Conservation (phyloP, 2,329 filamentous ascomycete genomes). For the Calonectria ilicicola region DNA sequence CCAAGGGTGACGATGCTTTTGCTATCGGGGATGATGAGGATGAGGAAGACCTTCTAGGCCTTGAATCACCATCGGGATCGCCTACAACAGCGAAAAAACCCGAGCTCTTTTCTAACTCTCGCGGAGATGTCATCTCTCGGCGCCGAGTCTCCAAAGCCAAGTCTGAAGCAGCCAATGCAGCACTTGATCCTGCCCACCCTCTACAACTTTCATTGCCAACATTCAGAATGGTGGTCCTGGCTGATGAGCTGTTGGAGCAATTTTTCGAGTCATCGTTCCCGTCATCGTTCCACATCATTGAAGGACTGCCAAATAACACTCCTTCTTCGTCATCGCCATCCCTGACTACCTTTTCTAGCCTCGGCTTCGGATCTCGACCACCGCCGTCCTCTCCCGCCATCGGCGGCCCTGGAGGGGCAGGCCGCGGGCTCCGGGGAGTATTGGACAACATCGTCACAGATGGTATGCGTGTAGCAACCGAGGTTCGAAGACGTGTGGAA, state of each 20-base stretch:
- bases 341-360: constrained; percentile 86
- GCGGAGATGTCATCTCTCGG: constrained; percentile 36
- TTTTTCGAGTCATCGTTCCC: constrained; percentile 98
- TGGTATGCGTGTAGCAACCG: constrained; percentile 94
- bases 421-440: constrained; percentile 87
- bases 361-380: constrained; percentile 65
- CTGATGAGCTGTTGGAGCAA: constrained; percentile 93
- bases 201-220: constrained; percentile 96
- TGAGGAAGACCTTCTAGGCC: constrained; percentile 69
- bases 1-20: constrained; percentile 65
- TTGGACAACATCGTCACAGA: constrained; percentile 98
- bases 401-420: constrained; percentile 59
- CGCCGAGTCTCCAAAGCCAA: constrained; percentile 71
- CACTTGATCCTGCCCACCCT: constrained; percentile 91
- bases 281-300: constrained; percentile 88
- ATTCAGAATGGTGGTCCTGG: constrained; percentile 98
- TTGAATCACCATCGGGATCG: constrained; percentile 61
- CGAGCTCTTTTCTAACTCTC: constrained; percentile 52
- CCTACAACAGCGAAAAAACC: constrained; percentile 57
- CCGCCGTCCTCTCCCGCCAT: constrained; percentile 54
- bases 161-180: constrained; percentile 85
- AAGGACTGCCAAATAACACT: constrained; percentile 60
- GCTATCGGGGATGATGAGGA: constrained; percentile 80
- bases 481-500: constrained; percentile 93
- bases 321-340: constrained; percentile 62